Evolutionary conservation across 2,329 filamentous ascomycete genomes (phyloP).

Genomic region (Colletotrichum sp.): DNA sequence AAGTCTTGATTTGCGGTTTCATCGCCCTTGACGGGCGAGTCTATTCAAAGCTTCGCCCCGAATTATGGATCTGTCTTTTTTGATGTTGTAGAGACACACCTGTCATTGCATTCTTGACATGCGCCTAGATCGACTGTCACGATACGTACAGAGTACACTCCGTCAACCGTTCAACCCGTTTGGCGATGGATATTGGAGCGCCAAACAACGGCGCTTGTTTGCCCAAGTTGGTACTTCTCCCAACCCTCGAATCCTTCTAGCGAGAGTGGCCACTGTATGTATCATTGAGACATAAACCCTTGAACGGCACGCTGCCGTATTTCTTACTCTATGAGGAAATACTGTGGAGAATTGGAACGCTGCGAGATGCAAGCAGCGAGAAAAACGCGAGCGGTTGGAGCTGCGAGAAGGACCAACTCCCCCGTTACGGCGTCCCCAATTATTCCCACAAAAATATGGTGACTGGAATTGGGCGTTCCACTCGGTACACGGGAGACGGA

Average conservation of each 20-base stretch:
- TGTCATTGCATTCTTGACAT: neutral
- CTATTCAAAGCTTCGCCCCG: neutral
- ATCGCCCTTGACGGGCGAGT: neutral
- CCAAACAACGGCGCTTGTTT: too few species aligned
- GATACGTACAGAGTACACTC: neutral
- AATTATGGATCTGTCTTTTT: neutral
- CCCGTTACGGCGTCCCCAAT: neutral
- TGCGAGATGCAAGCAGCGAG: neutral
- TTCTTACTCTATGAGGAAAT: neutral
- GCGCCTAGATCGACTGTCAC: neutral
- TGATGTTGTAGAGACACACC: neutral
- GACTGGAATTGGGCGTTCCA: neutral
- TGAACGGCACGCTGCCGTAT: neutral
- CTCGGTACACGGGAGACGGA: neutral
- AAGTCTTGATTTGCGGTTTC: conserved; percentile 8
- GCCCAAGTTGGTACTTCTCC: neutral
- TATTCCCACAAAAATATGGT: neutral
- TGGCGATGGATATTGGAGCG: neutral
- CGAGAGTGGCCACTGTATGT: neutral
- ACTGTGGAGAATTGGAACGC: neutral
- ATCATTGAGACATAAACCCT: neutral
- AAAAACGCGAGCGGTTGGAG: neutral
- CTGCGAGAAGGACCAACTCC: neutral
- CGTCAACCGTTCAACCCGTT: neutral
- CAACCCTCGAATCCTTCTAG: neutral